These are phyloP conservation scores for Marchantia polymorpha DNA, from an alignment of 225 moss, liverwort and hornwort species.

Conservation along the genomic window DNA sequence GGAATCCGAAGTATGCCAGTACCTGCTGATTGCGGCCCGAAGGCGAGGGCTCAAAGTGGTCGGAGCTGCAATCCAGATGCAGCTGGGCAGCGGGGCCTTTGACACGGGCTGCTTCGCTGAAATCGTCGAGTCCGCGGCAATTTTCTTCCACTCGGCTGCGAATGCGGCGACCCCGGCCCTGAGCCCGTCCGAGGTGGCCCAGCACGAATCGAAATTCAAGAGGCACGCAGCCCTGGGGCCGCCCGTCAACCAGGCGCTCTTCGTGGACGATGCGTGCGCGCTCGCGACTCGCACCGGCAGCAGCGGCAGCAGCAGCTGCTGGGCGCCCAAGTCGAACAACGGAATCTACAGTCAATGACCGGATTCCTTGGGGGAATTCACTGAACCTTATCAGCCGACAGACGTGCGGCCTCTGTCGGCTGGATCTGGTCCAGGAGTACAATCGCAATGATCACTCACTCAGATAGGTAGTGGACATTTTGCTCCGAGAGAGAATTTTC, in stretches of 20 bases:
- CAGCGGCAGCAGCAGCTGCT: neutral
- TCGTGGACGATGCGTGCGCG: conserved; percentile 36
- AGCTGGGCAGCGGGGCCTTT: conserved; percentile 21
- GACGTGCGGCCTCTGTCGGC: conserved; percentile 1
- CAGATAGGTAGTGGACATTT: conserved; percentile 12
- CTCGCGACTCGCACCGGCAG: conserved; percentile 26
- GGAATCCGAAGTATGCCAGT: conserved; percentile 15
- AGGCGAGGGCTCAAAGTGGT: conserved; percentile 13
- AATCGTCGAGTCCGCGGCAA: conserved; percentile 29
- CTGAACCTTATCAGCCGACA: neutral
- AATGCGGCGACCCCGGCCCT: conserved; percentile 14
- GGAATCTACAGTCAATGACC: conserved; percentile 8
- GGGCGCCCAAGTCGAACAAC: conserved; percentile 1
- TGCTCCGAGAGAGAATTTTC: conserved; percentile 8
- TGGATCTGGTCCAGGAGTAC: neutral
- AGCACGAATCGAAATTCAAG: neutral
- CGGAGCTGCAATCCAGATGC: conserved; percentile 13
- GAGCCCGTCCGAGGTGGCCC: conserved; percentile 23
- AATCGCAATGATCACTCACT: conserved; percentile 1
- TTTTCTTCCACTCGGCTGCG: conserved; percentile 26
- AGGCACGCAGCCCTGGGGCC: neutral
- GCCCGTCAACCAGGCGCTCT: conserved; percentile 25
- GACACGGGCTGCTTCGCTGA: conserved; percentile 27
- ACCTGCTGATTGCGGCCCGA: conserved; percentile 18
- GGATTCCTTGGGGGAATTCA: neutral